Percentiles rank a stretch among this genome's conserved stretches.
phyloP scores from a whole-genome alignment of 2,329 filamentous ascomycete species.

The Clarireedia homoeocarpa region DNA sequence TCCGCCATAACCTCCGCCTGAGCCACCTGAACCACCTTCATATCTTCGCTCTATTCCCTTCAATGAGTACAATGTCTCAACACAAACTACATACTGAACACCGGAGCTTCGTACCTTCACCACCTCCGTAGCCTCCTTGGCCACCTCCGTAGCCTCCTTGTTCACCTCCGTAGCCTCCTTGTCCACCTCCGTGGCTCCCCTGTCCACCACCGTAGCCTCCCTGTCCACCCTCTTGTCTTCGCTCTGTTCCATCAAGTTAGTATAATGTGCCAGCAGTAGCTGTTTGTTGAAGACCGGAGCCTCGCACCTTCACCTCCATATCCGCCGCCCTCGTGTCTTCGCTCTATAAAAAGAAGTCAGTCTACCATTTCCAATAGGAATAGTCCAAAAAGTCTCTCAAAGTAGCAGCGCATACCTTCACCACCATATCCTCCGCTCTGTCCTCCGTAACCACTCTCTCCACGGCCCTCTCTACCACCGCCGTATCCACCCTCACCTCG shows the following conservation, averaged over 20 bases:
- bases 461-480: slow-evolving; percentile 21
- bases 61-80: too few species aligned
- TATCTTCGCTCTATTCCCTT: not conserved
- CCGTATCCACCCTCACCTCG: slow-evolving; percentile 5
- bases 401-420: not conserved
- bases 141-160: not conserved
- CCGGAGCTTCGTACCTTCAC: not conserved
- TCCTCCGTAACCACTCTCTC: not conserved
- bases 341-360: too few species aligned
- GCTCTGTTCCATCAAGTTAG: not conserved
- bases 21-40: slow-evolving; percentile 11
- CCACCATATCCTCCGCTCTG: not conserved
- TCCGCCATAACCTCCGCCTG: slow-evolving; percentile 11
- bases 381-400: too few species aligned
- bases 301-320: not conserved
- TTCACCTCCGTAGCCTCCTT: not conserved
- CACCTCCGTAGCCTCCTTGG: not conserved
- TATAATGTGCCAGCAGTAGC: too few species aligned
- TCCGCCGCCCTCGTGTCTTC: not conserved
- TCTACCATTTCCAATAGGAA: too few species aligned
- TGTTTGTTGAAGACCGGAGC: not conserved
- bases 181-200: not conserved
- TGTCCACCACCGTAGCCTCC: not conserved
- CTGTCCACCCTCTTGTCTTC: not conserved
- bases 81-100: too few species aligned